Base-by-base conservation (phyloP, 108 stramenopile genomes). In the Schizochytrium sp. region DNA sequence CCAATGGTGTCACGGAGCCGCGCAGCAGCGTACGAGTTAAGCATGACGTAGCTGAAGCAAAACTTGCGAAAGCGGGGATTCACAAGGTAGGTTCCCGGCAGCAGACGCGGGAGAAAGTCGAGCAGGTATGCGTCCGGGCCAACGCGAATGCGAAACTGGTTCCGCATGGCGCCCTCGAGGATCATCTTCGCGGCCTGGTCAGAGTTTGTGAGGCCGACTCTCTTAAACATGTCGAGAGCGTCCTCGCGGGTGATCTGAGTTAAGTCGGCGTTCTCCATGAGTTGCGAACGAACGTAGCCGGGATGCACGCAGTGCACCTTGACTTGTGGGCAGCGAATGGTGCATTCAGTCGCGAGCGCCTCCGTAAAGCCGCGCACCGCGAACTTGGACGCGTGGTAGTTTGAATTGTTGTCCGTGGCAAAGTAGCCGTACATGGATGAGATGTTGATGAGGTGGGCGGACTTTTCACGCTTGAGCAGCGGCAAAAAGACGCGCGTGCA, bases 351-450 rank as follows among this genome's bases (percentile, higher is more conserved):
- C 8, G 76, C 76, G 23, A 83, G 19, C 23, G 76, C 76, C 51
- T 83, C 76, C 12, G 76, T 53, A 47, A 47, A 83, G 76, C 76
- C 76, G 45, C 76, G 45, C 76, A 83, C 76, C 10, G 76, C 76
- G 28, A 83, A 83, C 51, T 83, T 83, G 76, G 76, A 83, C n/a
- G 76, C 76, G 76, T 83, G 76, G 76, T 83, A 83, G 76, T 28
- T 83, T 1, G 51, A 53, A 5, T 83, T 53, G 76, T 47, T 25
- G 51, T 47, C 76, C 0, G n/a, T 83, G 45, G 28, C 76, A 28
- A 53, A 83, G 51, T 83, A 83, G 10, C 76, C 76, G 76, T 83
- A 83, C 76, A 83, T 83, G 76, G 76, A 83, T 3, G 76, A 83
- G 23, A 83, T 83, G 76, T 83, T 83, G 0, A 83, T 45, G n/a